Evolutionary conservation across 1,284 basidiomycete species (phyloP), one percentile per base, ranked within the genome.

Genomic region (Ustilago esculenta): DNA sequence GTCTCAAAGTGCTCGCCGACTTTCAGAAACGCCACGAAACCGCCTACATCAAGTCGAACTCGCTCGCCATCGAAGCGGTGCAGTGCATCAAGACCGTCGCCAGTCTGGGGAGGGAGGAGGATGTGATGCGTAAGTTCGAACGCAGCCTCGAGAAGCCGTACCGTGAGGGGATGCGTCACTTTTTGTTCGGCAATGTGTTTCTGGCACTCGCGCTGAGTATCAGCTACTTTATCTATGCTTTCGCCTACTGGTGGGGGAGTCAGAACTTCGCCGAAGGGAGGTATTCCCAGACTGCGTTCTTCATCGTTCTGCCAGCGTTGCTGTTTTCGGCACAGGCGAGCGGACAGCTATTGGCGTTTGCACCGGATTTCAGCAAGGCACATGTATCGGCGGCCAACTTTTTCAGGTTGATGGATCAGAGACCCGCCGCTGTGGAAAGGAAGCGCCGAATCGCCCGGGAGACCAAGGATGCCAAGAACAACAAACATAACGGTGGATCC

Each of bases 371-470:
- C 42, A 61, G 54, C 32, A 73, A 75, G 54, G 75, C 75, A n/a
- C 73, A 77, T 27, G 68, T 73, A 2, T 67, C 68, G 5, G 73
- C 75, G 12, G 55, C 58, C 14, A 71, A 75, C 37, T 67, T 77
- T 9, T 75, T 77, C 29, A 23, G 63, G 14, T 33, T 77, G 27
- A 58, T 77, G 58, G 75, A 77, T 46, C 58, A 61, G 40, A 18
- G 32, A 90, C 92, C 29, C 91, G 91, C 74, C 89, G 92, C 37
- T 90, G 91, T 21, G 88, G 87, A 27, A 77, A 76, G 53, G 15
- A 35, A 24, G 25, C 43, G 37, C 32, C 10, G 25, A 33, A 4
- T 61, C 80, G 17, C 76, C 76, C 30, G 73, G 72, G 42, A 60
- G 82, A 42, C 82, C 81, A 12, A 76, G 55, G 42, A 84, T n/a